Base-by-base conservation (phyloP, 495 filamentous ascomycete species). In the Xylona heveae region DNA sequence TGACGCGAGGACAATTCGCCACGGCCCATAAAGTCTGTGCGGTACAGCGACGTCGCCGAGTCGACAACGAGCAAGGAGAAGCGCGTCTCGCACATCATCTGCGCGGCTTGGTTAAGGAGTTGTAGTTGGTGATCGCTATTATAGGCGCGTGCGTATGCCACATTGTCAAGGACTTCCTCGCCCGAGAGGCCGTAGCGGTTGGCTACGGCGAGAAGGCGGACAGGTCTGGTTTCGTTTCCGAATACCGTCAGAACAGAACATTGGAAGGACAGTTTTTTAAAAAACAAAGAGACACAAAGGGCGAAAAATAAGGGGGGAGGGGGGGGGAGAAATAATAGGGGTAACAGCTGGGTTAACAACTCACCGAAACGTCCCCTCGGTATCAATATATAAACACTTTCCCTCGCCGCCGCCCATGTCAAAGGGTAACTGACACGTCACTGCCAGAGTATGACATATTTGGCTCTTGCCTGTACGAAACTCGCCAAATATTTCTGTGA, bases 371-470 rank as follows among this genome's bases (percentile, higher is more conserved):
- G 88, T 97, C 33, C 90, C 88, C 52, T 97, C 88, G 0, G 88
- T 95, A 43, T 97, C 88, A 42, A 97, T 95, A 48, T 95, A 97
- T n/a, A 95, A 61, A 48, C 90, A 95, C 48, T 97, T 97, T 9
- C 88, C 88, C 53, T 97, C 88, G 5, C 90, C 88, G 24, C 88
- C 88, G 33, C 88, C 88, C 90, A 95, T 94, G 45, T 97, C 88
- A 45, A 95, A 95, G 2, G 88, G 88, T 22, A 97, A 48, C 45
- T 97, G 88, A 39, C 88, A 97, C 17, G 90, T 97, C 7, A 97
- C 88, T 1, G 90, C 88, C n/a, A 95, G 68, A 0, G 88, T 97
- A 47, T 95, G 90, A 44, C 90, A 95, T 30, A 97, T 85, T 48
- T 97, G 88, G 50, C 80, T 91, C 54, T 97, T 97, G 51, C 88